These are phyloP conservation scores for Chytridium lagenaria DNA, from an alignment of 371 early-diverging fungal species.

Conservation along the genomic window DNA sequence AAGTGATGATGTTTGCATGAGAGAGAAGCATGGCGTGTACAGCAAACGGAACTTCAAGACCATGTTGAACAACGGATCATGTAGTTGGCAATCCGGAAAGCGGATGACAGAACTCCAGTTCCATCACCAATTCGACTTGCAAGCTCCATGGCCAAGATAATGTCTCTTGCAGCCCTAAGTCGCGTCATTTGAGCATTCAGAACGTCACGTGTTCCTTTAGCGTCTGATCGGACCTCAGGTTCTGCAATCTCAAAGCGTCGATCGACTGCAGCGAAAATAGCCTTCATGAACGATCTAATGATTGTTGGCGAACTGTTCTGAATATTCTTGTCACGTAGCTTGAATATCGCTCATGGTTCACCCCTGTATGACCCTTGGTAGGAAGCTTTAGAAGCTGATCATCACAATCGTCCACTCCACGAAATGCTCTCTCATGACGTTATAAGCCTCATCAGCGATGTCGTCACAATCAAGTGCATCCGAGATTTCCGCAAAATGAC, in stretches of 20 bases:
- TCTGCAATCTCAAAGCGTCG: slow-evolving; percentile 20
- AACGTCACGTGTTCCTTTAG: slow-evolving; percentile 28
- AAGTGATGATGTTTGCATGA: slow-evolving; percentile 35
- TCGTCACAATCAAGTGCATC: slow-evolving; percentile 36
- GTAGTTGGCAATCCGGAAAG: slow-evolving; percentile 32
- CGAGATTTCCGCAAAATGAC: slow-evolving; percentile 31
- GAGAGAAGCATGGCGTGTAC: slow-evolving; percentile 34
- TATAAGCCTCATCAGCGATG: slow-evolving; percentile 33
- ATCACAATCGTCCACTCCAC: slow-evolving; percentile 27
- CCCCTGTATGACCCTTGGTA: slow-evolving; percentile 14
- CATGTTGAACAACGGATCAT: slow-evolving; percentile 36
- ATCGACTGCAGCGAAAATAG: slow-evolving; percentile 38
- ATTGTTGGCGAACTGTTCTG: slow-evolving; percentile 26
- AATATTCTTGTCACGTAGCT: slow-evolving; percentile 29
- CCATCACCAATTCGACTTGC: slow-evolving; percentile 27
- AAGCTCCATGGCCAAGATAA: slow-evolving; percentile 41
- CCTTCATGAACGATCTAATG: slow-evolving; percentile 36
- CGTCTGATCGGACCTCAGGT: slow-evolving; percentile 31
- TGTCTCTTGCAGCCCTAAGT: slow-evolving; percentile 26
- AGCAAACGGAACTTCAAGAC: slow-evolving; percentile 41
- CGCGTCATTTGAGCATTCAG: slow-evolving; percentile 36
- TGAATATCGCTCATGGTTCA: slow-evolving; percentile 34
- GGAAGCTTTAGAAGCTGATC: slow-evolving; percentile 19
- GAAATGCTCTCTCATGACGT: slow-evolving; percentile 34
- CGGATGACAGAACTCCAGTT: slow-evolving; percentile 30